phyloP scores from a whole-genome alignment of 2,329 filamentous ascomycete genomes.

The Ophiostoma sp. region DNA sequence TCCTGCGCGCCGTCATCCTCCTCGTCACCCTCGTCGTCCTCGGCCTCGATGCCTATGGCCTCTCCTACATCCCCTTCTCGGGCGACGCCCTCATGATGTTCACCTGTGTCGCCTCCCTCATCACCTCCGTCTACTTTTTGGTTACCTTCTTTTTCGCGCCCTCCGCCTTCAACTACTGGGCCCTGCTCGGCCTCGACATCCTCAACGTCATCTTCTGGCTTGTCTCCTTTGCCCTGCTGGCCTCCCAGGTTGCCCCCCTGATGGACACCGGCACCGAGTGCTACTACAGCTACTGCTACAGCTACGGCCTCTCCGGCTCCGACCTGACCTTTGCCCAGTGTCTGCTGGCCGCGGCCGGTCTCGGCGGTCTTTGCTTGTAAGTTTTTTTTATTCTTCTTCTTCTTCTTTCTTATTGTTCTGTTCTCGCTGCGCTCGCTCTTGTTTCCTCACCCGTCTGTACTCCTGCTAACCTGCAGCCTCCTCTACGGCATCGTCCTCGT shows the following conservation, averaged over 20 bases:
- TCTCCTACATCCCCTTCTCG: constrained; percentile 33
- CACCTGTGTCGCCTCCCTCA: constrained; percentile 43
- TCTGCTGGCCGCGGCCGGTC: constrained; percentile 37
- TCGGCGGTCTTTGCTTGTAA: constrained; percentile 31
- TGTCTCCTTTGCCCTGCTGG: constrained; percentile 40
- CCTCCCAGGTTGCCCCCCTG: constrained; percentile 34
- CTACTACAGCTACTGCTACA: constrained; percentile 29
- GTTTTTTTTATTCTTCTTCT: constrained; percentile 26
- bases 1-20: constrained; percentile 43
- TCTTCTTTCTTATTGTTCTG: not conserved
- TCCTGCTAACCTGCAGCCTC: constrained; percentile 32
- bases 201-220: constrained; percentile 52
- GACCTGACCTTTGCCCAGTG: constrained; percentile 28
- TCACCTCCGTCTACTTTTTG: constrained; percentile 44
- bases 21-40: constrained; percentile 43
- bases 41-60: constrained; percentile 44
- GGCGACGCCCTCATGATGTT: constrained; percentile 37
- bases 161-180: constrained; percentile 50
- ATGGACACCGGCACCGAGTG: constrained; percentile 28
- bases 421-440: not conserved
- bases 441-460: constrained; percentile 12
- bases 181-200: constrained; percentile 47
- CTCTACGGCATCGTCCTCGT: constrained; percentile 41
- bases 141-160: constrained; percentile 40
- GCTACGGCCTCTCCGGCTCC: constrained; percentile 7